Base-by-base conservation (phyloP, 2,329 filamentous ascomycete genomes). In the Biscogniauxia marginata region DNA sequence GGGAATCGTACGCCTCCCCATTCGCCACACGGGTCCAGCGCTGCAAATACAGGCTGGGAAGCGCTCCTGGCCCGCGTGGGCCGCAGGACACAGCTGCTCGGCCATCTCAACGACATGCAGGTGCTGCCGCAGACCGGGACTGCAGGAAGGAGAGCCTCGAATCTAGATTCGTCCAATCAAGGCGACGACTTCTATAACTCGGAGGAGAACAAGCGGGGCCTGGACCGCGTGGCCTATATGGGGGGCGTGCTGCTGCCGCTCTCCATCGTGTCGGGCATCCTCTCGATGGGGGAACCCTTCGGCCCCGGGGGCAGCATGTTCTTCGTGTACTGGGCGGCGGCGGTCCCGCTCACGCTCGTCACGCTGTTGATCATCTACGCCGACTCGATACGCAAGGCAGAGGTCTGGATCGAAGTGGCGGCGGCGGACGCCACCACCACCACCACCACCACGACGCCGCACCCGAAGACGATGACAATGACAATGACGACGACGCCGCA, bases 191-290 rank as follows among this genome's bases (percentile, higher is more conserved):
- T 24, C 20, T 49, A 46, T 16, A 44, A 48, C 18, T 34, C 57
- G 5, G 68, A 73, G 25, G 68, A 71, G 53, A 75, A 75, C 58
- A 64, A 75, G 52, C 71, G 73, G 16, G 73, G 74, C 19, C 71
- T 81, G 7, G 74, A 79, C 65, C 75, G 79, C 5, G 75, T 82
- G 13, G 71, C 76, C 1, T 82, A 82, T 65, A 71, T 82, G 9
- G 79, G 79, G 49, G 79, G 78, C 0, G 64, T 81, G 1, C 67
- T 82, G 4, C 71, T 81, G 1, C 79, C 79, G 2, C 64, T 81
- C 18, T 77, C 76, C 3, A 71, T 82, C 13, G 74, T 82, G 4
- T 76, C 78, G 0, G 73, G 76, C 11, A 71, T 82, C 7, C 68
- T 82, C 13, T 76, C 76, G 13, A 81, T 82, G 68, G 73, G 75